Evolutionary conservation across 352 stramenopile genomes (phyloP).

Genomic region (Phytophthora tubulina): DNA sequence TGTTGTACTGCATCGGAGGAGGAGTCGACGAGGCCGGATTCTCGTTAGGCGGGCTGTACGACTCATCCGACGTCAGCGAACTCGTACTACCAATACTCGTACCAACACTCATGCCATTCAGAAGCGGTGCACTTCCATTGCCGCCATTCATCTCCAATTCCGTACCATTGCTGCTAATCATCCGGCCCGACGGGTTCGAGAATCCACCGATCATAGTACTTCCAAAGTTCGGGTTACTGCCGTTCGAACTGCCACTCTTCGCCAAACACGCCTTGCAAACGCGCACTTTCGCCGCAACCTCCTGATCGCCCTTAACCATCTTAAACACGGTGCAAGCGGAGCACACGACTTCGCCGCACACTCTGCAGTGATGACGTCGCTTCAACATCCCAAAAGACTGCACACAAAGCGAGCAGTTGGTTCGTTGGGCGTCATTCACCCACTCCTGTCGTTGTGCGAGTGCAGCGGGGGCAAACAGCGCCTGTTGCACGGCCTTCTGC

Average conservation of each 20-base stretch:
- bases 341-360: slow-evolving; percentile 91
- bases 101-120: slow-evolving; percentile 26
- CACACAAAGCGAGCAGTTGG: slow-evolving; percentile 84
- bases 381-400: slow-evolving; percentile 86
- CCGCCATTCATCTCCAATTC: slow-evolving; percentile 41
- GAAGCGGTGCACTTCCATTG: slow-evolving; percentile 8
- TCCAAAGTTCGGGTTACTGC: slow-evolving; percentile 32
- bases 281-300: slow-evolving; percentile 64
- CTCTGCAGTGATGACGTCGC: slow-evolving; percentile 86
- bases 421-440: slow-evolving; percentile 81
- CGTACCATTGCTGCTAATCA: slow-evolving; percentile 41
- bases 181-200: slow-evolving; percentile 25
- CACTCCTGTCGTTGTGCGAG: slow-evolving; percentile 78
- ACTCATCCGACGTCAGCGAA: slow-evolving; percentile 62
- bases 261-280: slow-evolving; percentile 84
- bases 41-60: slow-evolving; percentile 50
- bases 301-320: slow-evolving; percentile 64
- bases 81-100: slow-evolving; percentile 57
- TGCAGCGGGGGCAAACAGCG: slow-evolving; percentile 69
- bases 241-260: slow-evolving; percentile 56
- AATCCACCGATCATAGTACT: slow-evolving; percentile 33
- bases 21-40: slow-evolving; percentile 41
- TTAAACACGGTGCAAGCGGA: slow-evolving; percentile 84
- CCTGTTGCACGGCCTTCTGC: slow-evolving; percentile 74
- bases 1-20: slow-evolving; percentile 34